Evolutionary conservation across 345 rosid genomes (phyloP).

Genomic region (Gossypium turneri): DNA sequence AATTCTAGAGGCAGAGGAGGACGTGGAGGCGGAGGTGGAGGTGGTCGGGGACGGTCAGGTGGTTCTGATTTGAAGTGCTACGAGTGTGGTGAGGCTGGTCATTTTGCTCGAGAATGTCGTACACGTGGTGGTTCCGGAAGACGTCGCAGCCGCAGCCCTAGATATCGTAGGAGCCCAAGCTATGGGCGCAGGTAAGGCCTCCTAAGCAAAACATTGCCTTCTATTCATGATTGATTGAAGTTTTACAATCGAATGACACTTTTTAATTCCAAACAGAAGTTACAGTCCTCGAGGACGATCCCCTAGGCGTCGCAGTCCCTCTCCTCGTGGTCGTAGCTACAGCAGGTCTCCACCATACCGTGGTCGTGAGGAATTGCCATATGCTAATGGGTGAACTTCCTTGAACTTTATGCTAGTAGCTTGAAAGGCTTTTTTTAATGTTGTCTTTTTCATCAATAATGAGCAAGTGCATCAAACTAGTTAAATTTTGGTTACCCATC

Average conservation of each 20-base stretch:
- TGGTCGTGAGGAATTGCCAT: constrained; percentile 74
- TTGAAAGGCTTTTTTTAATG: background rate
- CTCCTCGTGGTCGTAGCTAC: constrained; percentile 86
- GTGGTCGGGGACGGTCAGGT: constrained; percentile 78
- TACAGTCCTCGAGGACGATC: constrained; percentile 88
- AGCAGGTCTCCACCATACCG: constrained; percentile 89
- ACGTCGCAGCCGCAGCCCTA: constrained; percentile 76
- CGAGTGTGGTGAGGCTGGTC: constrained; percentile 89
- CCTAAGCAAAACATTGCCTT: background rate
- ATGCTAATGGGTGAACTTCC: constrained; percentile 74
- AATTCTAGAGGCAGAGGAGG: constrained; percentile 71
- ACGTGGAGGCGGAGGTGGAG: constrained; percentile 37
- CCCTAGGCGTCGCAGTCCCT: constrained; percentile 70
- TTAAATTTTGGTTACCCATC: background rate
- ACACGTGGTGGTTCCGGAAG: constrained; percentile 68
- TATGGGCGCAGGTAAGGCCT: constrained; percentile 62
- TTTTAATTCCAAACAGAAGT: constrained; percentile 44
- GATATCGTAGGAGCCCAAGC: constrained; percentile 81
- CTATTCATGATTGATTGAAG: background rate
- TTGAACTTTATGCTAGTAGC: constrained; percentile 3
- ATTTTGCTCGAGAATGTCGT: constrained; percentile 88
- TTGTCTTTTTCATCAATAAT: background rate
- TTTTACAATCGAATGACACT: background rate
- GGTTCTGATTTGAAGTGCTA: constrained; percentile 86
- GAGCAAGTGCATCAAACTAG: background rate